Evolutionary conservation across 495 filamentous ascomycete genomes (phyloP), one percentile per base, ranked within the genome.

Genomic region (Hypoxylon rickii): DNA sequence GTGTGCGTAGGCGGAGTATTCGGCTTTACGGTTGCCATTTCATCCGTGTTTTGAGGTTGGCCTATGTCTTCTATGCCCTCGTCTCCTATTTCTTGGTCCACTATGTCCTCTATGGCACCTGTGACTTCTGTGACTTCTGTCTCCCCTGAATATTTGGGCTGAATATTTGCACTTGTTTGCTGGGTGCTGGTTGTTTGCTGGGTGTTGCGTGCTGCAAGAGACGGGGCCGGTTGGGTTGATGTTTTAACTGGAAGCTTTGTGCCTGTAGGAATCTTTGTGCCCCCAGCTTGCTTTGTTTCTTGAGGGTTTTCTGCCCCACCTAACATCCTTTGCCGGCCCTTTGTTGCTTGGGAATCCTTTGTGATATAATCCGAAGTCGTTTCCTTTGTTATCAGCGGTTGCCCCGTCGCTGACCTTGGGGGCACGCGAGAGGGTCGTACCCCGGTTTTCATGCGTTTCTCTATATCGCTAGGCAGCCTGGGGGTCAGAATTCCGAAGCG

Each of bases 401-500:
- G 4, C 24, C 4, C 10, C 10, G 24, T 29, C 10, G 24, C 24
- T 29, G 24, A 4, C 24, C 24, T n/a, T n/a, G n/a, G 8, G 8
- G 12, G 20, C 11, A 2, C 10, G 12, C 18, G 40, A 24, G 6
- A n/a, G 7, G 13, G 13, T 36, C n/a, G 29, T 12, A 34, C 29
- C n/a, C 33, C 33, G 13, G 18, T 7, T n/a, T 47, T 33, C 4
- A 38, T 3, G 1, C 26, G 45, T 31, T 61, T 51, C 18, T 53
- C 59, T 3, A 2, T 10, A 21, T 44, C 41, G 16, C 32, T 16
- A 24, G 56, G 60, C 15, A 69, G 17, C 22, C 56, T 59, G 17
- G 37, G 15, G 44, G 51, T 56, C 26, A 69, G 59, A 13, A 66
- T 69, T 40, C 66, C 66, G 37, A 46, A 57, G 10, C 7, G 11